Base-by-base conservation (phyloP, 331 rosid genomes). In the Rhamnella rubrinervis region DNA sequence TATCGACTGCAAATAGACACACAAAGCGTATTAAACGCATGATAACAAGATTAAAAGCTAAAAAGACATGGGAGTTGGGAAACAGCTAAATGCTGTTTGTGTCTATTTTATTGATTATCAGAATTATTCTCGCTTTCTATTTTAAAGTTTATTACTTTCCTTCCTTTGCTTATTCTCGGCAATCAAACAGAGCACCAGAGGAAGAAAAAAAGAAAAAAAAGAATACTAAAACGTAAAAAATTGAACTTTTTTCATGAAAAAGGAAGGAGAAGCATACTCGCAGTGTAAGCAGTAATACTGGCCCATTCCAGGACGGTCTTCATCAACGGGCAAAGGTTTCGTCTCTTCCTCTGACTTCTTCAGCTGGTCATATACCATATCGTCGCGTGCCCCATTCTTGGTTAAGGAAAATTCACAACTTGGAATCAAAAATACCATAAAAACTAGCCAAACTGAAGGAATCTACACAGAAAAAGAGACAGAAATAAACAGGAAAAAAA, bases 221-320 rank as follows among this genome's bases (percentile, higher is more conserved):
- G 20, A 52, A 55, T 18, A 44, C 14, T 15, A 39, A 16, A 8
- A 6, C 14, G 4, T 55, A 41, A 68, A 3, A 8, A 7, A 8
- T 0, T 7, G 0, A 31, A 4, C 19, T 52, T 39, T 38, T 7
- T 9, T 0, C 20, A 11, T 61, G 17, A 61, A 21, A 26, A 25
- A 14, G 7, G 31, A 26, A 39, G 5, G 9, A 57, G 46, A 68
- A 15, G 67, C 90, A 60, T 63, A 93, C 97, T 93, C 98, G 96
- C 97, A 93, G 81, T 90, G 92, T 19, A 85, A 62, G 70, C 97
- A 93, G 68, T 91, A 91, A 78, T 81, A 78, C 63, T 92, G 98
- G 39, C 98, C 98, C 98, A 92, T 84, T 50, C 98, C 98, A 23
- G 92, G 95, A 60, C 89, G 85, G 57, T 93, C 98, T 81, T 93